phyloP scores from a whole-genome alignment of 257 asterid species.

The Eucommia ulmoides region DNA sequence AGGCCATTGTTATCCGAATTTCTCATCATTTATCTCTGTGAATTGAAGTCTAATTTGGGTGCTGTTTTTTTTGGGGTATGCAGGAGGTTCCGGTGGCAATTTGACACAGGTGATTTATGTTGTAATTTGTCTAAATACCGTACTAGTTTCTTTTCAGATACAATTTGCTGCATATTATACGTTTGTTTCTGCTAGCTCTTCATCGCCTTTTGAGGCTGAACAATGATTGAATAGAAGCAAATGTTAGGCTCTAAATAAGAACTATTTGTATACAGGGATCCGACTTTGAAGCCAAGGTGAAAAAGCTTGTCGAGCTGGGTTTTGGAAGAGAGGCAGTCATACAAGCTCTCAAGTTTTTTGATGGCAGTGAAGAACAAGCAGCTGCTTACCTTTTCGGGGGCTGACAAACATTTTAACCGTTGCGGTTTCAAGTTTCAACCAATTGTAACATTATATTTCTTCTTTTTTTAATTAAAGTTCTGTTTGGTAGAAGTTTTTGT shows the following conservation, averaged over 20 bases:
- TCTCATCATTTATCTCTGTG: no score
- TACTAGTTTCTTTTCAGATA: neutral
- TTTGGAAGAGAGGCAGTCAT: slow-evolving; percentile 77
- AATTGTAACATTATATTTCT: neutral
- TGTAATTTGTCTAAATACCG: neutral
- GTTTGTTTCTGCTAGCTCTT: neutral
- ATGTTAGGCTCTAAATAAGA: neutral
- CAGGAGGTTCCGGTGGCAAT: slow-evolving; percentile 36
- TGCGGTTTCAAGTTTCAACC: no score
- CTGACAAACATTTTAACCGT: slow-evolving; percentile 20
- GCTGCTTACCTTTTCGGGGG: slow-evolving; percentile 92
- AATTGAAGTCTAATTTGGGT: no score
- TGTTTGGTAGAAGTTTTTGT: no score
- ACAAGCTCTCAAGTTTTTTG: slow-evolving; percentile 70
- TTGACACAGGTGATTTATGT: slow-evolving; percentile 28
- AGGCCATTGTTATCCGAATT: no score
- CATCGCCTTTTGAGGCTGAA: no score
- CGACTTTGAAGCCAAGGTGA: slow-evolving; percentile 79
- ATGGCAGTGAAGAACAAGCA: slow-evolving; percentile 91
- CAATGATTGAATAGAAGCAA: no score
- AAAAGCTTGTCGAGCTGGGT: slow-evolving; percentile 87
- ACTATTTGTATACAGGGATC: slow-evolving; percentile 33
- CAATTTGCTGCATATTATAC: neutral
- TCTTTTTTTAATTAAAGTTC: neutral
- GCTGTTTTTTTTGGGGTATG: no score